phyloP scores from a whole-genome alignment of 2,329 filamentous ascomycete genomes.

The Penicillium sp. region DNA sequence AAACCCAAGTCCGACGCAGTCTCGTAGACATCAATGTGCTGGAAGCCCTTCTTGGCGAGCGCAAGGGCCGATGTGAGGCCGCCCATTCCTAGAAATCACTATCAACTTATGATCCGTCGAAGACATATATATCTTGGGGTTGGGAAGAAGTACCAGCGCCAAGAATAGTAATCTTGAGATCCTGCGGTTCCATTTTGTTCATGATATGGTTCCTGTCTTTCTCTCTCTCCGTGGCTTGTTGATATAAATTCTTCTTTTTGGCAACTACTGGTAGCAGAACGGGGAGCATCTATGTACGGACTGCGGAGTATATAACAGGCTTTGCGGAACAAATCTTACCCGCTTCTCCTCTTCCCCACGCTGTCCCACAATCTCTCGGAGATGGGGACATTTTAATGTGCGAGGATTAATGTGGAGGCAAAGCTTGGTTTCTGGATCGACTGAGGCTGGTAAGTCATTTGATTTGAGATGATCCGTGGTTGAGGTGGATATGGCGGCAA shows the following conservation, averaged over 20 bases:
- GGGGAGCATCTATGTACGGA: not conserved
- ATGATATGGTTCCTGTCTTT: not conserved
- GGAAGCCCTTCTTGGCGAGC: constrained; percentile 77
- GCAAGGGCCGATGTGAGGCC: constrained; percentile 74
- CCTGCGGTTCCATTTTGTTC: constrained; percentile 36
- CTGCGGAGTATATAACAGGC: not conserved
- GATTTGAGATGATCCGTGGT: not conserved
- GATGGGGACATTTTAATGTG: not conserved
- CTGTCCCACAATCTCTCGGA: constrained; percentile 19
- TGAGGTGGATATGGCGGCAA: not conserved
- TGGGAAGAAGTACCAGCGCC: constrained; percentile 45
- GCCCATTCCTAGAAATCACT: constrained; percentile 65
- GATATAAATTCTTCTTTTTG: too few species aligned
- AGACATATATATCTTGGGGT: not conserved
- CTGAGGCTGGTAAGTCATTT: not conserved
- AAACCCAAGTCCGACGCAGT: constrained; percentile 75
- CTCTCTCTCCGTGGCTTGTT: not conserved
- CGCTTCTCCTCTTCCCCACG: constrained; percentile 21
- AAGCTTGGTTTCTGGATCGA: constrained; percentile 4
- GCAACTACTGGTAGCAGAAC: not conserved
- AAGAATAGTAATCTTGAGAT: constrained; percentile 52
- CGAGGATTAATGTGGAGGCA: not conserved
- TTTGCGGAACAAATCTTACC: constrained; percentile 22
- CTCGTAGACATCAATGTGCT: constrained; percentile 74
- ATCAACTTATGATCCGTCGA: constrained; percentile 1